A percentile compares a stretch with the other conserved stretches of the same genome.
phyloP scores from a whole-genome alignment of 2,329 filamentous ascomycete genomes.

The Ascochyta pisi region DNA sequence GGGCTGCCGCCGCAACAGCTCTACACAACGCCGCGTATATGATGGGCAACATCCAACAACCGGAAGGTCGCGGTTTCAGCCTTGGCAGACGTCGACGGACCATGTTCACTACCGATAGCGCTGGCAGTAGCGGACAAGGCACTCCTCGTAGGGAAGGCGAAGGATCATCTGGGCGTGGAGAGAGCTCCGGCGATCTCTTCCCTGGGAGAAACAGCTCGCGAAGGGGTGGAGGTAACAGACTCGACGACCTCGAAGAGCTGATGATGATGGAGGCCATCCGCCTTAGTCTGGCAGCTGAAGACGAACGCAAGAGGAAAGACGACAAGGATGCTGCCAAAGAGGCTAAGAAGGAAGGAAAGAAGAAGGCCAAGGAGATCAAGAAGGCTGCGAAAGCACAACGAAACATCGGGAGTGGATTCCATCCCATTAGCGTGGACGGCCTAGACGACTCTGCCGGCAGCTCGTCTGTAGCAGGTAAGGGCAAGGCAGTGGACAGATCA shows the following conservation, averaged over 20 bases:
- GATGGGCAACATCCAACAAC: constrained; percentile 65
- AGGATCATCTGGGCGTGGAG: constrained; percentile 39
- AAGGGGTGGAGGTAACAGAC: constrained; percentile 63
- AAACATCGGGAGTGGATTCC: constrained; percentile 60
- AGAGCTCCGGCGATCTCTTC: constrained; percentile 47
- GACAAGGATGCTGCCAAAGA: constrained; percentile 83
- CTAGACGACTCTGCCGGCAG: constrained; percentile 38
- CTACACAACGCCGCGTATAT: constrained; percentile 94
- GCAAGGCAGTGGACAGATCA: constrained; percentile 56
- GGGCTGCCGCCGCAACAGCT: constrained; percentile 91
- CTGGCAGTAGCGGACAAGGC: constrained; percentile 53
- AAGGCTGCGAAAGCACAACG: constrained; percentile 74
- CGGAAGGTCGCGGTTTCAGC: constrained; percentile 59
- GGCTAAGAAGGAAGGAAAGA: constrained; percentile 84
- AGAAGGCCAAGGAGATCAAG: constrained; percentile 68
- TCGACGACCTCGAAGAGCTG: constrained; percentile 93
- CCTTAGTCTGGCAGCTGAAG: constrained; percentile 87
- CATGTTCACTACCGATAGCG: constrained; percentile 59
- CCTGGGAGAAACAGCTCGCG: constrained; percentile 59
- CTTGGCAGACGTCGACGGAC: constrained; percentile 56
- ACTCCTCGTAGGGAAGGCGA: constrained; percentile 52
- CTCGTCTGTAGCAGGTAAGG: constrained; percentile 51
- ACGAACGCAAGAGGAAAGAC: constrained; percentile 85
- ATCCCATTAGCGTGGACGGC: constrained; percentile 61
- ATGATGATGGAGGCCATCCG: constrained; percentile 99